Conservation (phyloP, 2,329 filamentous ascomycete genomes). For the Verticillium zaregamsianum region DNA sequence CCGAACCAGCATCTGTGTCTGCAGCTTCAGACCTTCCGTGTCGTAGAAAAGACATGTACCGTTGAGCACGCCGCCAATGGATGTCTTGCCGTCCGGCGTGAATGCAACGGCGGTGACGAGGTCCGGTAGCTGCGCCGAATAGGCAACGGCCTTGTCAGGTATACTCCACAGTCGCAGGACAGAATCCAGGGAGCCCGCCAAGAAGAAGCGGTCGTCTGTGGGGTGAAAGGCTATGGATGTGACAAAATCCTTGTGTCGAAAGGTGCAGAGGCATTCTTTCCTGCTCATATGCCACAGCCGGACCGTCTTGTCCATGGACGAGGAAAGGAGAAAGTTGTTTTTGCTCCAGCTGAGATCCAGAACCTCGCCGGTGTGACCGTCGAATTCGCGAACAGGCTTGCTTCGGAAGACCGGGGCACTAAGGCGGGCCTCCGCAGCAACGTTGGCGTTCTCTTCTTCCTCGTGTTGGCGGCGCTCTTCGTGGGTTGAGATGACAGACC, state of each 20-base stretch:
- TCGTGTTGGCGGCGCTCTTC: conserved; percentile 76
- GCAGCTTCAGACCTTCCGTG: conserved; percentile 80
- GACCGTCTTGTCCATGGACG: conserved; percentile 97
- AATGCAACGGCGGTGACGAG: conserved; percentile 94
- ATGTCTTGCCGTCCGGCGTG: conserved; percentile 83
- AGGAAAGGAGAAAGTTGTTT: conserved; percentile 94
- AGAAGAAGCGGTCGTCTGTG: conserved; percentile 90
- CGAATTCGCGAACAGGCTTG: conserved; percentile 74
- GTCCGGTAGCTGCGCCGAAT: conserved; percentile 70
- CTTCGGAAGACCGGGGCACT: conserved; percentile 87
- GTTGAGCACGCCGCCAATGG: conserved; percentile 82
- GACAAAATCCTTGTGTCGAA: conserved; percentile 92
- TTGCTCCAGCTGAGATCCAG: conserved; percentile 97
- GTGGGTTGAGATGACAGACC: conserved; percentile 77
- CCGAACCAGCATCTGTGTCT: conserved; percentile 87
- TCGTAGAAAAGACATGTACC: conserved; percentile 89
- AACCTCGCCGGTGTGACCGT: conserved; percentile 79
- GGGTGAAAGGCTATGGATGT: conserved; percentile 95
- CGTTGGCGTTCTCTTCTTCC: conserved; percentile 53
- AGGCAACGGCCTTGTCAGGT: conserved; percentile 90
- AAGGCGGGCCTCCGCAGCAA: conserved; percentile 56
- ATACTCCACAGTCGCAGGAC: conserved; percentile 94
- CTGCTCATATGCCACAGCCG: conserved; percentile 88
- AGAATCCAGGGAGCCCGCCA: conserved; percentile 87
- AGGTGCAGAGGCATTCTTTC: conserved; percentile 82